phyloP scores from a whole-genome alignment of 441 rosid species.

The Populus trichocarpa region DNA sequence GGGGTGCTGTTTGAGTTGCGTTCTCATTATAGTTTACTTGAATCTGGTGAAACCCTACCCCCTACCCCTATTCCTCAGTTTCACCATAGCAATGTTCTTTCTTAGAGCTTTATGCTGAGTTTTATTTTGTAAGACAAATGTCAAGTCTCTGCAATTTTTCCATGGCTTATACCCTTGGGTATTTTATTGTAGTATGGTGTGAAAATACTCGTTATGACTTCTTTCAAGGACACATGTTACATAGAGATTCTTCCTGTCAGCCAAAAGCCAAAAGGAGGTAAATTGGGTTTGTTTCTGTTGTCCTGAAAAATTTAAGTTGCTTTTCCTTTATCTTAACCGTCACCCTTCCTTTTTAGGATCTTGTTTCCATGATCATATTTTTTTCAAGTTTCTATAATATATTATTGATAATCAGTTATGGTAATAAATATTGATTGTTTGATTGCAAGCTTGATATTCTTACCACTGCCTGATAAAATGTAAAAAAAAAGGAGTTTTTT shows the following conservation, averaged over 20 bases:
- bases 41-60: neutral
- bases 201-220: conserved; percentile 77
- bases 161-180: conserved; percentile 8
- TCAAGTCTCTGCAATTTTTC: neutral
- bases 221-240: conserved; percentile 84
- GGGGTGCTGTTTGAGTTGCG: neutral
- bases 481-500: too few relatives aligned
- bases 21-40: neutral
- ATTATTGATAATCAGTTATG: neutral
- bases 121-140: neutral
- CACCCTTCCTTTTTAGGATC: neutral
- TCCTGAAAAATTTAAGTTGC: neutral
- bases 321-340: neutral
- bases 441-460: neutral
- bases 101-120: neutral
- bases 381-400: neutral
- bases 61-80: neutral
- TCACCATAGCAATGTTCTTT: neutral
- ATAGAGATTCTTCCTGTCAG: conserved; percentile 79
- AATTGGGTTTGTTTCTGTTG: neutral
- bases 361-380: neutral
- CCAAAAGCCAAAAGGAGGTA: conserved; percentile 70
- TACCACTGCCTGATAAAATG: neutral
- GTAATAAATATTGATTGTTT: neutral
- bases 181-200: conserved; percentile 64